Percentiles rank a stretch among this genome's conserved stretches.
These are phyloP conservation scores for Phytophthora vignae DNA, from an alignment of 352 stramenopile genomes.

Conservation along the genomic window DNA sequence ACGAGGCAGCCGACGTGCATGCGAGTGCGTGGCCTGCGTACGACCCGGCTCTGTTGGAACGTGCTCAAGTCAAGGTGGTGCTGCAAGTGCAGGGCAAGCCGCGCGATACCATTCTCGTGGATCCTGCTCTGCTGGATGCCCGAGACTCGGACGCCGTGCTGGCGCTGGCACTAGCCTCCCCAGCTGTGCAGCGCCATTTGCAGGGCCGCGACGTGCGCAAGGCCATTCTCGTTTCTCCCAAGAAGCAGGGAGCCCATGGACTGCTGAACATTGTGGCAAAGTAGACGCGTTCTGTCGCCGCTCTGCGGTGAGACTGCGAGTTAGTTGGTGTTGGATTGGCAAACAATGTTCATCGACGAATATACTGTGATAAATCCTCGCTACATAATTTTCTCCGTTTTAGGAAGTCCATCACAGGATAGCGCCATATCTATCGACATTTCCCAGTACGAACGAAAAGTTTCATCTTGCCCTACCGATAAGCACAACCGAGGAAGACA, in stretches of 20 bases:
- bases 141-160: constrained; percentile 71
- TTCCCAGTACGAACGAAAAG: too few species aligned
- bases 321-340: neutral
- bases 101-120: constrained; percentile 75
- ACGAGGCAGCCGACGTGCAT: constrained; percentile 62
- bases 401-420: too few species aligned
- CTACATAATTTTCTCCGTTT: too few species aligned
- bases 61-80: constrained; percentile 83
- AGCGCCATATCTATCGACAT: too few species aligned
- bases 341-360: constrained; percentile 8
- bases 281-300: constrained; percentile 23
- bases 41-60: constrained; percentile 62
- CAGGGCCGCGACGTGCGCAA: constrained; percentile 72
- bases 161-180: constrained; percentile 60
- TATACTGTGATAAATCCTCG: neutral
- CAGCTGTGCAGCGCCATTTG: constrained; percentile 73
- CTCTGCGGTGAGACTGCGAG: neutral
- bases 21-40: constrained; percentile 65
- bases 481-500: too few species aligned
- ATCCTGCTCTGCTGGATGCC: constrained; percentile 51
- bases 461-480: too few species aligned
- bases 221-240: constrained; percentile 81
- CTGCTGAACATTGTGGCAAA: constrained; percentile 83
- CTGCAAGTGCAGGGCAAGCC: constrained; percentile 84
- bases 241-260: constrained; percentile 79